Conservation (phyloP, 1,139 yeast species). For the Candida neerlandica region DNA sequence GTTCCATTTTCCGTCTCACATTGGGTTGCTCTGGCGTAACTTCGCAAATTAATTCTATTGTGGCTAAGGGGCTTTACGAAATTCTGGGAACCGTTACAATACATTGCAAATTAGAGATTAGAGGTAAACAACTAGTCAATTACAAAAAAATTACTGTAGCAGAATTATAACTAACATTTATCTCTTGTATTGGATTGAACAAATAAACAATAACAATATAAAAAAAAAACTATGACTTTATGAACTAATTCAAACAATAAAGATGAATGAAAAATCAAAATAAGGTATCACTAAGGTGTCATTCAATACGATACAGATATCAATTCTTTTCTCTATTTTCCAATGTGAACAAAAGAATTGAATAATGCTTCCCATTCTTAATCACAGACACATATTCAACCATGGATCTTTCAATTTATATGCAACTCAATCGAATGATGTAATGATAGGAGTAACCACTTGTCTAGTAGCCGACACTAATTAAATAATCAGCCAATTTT, state of each 20-base stretch:
- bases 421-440: background rate
- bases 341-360: too few relatives aligned
- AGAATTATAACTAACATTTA: background rate
- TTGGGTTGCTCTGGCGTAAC: background rate
- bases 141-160: background rate
- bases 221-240: background rate
- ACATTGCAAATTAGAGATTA: background rate
- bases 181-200: background rate
- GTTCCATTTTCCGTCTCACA: background rate
- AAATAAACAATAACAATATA: background rate
- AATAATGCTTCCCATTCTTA: too few relatives aligned
- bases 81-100: background rate
- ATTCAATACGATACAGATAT: too few relatives aligned
- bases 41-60: background rate
- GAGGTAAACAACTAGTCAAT: background rate
- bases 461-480: conserved; percentile 73
- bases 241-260: background rate
- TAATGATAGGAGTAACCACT: background rate
- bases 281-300: too few relatives aligned
- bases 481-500: conserved; percentile 91
- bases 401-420: background rate
- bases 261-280: background rate
- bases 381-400: too few relatives aligned
- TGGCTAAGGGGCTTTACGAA: background rate
- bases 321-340: too few relatives aligned